A percentile compares a stretch with the other conserved stretches of the same genome.
These are phyloP conservation scores for Sungouiozyma ichnusensis DNA, from an alignment of 805 yeast species.

Conservation along the genomic window DNA sequence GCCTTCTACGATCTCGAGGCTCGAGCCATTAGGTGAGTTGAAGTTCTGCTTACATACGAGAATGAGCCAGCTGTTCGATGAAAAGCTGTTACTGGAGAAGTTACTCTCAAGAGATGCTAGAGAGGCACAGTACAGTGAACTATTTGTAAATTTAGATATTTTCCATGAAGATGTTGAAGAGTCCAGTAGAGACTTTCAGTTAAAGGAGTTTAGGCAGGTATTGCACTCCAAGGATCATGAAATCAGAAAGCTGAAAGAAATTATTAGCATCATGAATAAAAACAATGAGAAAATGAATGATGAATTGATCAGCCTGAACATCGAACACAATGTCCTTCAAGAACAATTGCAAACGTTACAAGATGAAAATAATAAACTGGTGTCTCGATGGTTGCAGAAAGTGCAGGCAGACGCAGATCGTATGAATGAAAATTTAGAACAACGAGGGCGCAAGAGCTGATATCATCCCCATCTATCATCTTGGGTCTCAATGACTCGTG, in stretches of 20 bases:
- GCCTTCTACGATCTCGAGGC: too few relatives aligned
- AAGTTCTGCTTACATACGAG: too few relatives aligned
- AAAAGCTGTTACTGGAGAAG: conserved; percentile 8
- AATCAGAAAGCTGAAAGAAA: conserved; percentile 18
- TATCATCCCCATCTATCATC: not conserved
- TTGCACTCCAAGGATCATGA: conserved; percentile 14
- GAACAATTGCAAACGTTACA: conserved; percentile 30
- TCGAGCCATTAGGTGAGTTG: too few relatives aligned
- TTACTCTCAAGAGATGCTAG: conserved; percentile 12
- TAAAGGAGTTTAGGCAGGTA: not conserved
- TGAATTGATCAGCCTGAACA: conserved; percentile 49
- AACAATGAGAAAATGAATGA: conserved; percentile 54
- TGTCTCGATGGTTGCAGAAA: conserved; percentile 49
- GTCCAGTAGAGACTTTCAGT: not conserved
- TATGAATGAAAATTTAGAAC: conserved; percentile 32
- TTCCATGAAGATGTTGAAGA: not conserved
- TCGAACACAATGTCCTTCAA: conserved; percentile 38
- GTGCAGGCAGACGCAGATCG: conserved; percentile 50
- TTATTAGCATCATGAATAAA: conserved; percentile 38
- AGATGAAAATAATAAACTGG: conserved; percentile 40
- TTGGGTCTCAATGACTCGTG: not conserved
- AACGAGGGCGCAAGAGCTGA: not conserved
- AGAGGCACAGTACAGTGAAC: conserved; percentile 14
- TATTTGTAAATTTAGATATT: too few relatives aligned
- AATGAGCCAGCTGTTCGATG: not conserved